Percentiles rank a stretch among this genome's conserved stretches.
These are phyloP conservation scores for Panicum hallii DNA, from an alignment of 202 grass and related monocot species.

Conservation along the genomic window DNA sequence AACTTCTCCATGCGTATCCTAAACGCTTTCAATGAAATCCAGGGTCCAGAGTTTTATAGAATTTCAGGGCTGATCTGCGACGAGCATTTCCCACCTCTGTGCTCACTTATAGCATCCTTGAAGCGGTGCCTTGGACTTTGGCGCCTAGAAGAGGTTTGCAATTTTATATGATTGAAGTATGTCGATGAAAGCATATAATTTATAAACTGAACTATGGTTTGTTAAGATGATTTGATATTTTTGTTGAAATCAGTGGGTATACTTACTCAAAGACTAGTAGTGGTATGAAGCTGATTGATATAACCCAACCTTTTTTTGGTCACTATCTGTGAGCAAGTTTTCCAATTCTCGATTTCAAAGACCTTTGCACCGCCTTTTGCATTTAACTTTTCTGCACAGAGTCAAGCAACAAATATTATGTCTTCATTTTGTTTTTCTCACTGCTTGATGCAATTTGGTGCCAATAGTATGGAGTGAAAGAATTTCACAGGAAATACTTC, in stretches of 20 bases:
- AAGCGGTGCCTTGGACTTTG: constrained; percentile 73
- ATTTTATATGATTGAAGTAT: constrained; percentile 13
- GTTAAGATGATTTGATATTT: constrained; percentile 2
- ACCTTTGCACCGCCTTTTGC: neutral
- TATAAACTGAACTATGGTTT: constrained; percentile 3
- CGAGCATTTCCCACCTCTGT: constrained; percentile 66
- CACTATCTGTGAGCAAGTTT: constrained; percentile 18
- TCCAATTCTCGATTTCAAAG: neutral
- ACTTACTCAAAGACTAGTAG: constrained; percentile 17
- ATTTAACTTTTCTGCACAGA: constrained; percentile 11
- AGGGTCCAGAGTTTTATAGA: constrained; percentile 79
- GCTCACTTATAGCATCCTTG: constrained; percentile 71
- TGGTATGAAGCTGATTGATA: neutral
- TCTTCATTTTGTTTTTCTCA: constrained; percentile 3
- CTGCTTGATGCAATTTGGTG: constrained; percentile 13
- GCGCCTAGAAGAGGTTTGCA: constrained; percentile 81
- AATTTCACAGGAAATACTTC: neutral
- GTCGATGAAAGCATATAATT: neutral
- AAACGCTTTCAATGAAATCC: constrained; percentile 50
- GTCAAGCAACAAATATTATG: neutral
- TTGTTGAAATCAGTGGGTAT: constrained; percentile 32
- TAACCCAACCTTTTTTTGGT: neutral
- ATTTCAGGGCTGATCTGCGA: constrained; percentile 63
- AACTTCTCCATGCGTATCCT: constrained; percentile 19
- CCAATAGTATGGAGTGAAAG: neutral